Conservation (phyloP, 1,284 basidiomycete species). For the Sanghuangporus weigelae region DNA sequence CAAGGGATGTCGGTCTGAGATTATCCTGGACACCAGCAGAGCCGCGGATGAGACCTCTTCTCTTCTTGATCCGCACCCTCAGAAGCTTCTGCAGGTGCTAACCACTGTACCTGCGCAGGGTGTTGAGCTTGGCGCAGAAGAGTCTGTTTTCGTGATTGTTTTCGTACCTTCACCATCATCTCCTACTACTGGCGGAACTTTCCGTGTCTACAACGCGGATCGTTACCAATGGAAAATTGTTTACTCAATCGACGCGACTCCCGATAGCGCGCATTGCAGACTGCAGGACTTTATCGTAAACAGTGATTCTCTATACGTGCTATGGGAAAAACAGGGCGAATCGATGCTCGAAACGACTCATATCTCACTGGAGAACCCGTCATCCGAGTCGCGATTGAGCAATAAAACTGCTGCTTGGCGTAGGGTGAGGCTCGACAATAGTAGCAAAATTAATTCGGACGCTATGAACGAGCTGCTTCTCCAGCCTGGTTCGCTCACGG, state of each 20-base stretch:
- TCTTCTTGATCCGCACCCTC: conserved; percentile 51
- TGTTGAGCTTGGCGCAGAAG: conserved; percentile 32
- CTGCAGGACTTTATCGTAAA: conserved; percentile 69
- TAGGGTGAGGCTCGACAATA: conserved; percentile 49
- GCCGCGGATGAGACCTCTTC: conserved; percentile 32
- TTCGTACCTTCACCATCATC: conserved; percentile 65
- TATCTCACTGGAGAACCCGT: conserved; percentile 30
- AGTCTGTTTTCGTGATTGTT: conserved; percentile 37
- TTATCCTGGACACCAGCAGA: conserved; percentile 38
- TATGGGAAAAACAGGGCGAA: conserved; percentile 76
- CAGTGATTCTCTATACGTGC: conserved; percentile 47
- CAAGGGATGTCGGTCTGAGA: conserved; percentile 62
- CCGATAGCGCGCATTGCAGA: conserved; percentile 56
- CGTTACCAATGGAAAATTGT: conserved; percentile 53
- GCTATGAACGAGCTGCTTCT: conserved; percentile 81
- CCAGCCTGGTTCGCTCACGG: conserved; percentile 64
- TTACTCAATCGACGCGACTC: conserved; percentile 52
- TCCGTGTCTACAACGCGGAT: conserved; percentile 53
- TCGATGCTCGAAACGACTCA: conserved; percentile 59
- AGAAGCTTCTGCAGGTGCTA: conserved; percentile 56
- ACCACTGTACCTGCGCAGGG: conserved; percentile 39
- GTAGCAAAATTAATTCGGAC: conserved; percentile 77
- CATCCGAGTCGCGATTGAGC: conserved; percentile 21
- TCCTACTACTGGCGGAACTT: conserved; percentile 60
- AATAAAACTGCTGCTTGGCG: conserved; percentile 41